Base-by-base conservation (phyloP, 257 asterid genomes). In the Hygrophila difformis region DNA sequence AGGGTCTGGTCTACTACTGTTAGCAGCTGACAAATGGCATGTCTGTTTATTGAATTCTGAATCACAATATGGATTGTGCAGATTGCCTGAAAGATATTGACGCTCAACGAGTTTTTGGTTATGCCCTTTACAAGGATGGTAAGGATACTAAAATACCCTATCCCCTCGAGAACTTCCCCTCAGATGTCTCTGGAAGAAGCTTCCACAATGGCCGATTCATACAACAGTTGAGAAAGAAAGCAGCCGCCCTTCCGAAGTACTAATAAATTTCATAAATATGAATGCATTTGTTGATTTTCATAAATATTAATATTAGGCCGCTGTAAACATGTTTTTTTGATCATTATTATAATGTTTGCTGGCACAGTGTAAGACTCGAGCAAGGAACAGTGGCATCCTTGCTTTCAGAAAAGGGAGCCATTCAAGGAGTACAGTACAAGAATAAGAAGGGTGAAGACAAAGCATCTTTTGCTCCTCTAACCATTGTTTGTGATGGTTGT, bases 131-230 rank as follows among this genome's bases (percentile, higher is more conserved):
- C 69, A 82, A 74, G 67, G 93, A 75, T 40, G 96, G 96, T 21
- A 79, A 63, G 51, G 47, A 57, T 28, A 36, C 82, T 2, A 69
- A 47, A 66, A 47, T 79, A 39, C 57, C 94, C 51, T 82, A 86
- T 72, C 96, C 94, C 31, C 46, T 82, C 47, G 93, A 86, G 67
- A 63, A 79, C 10, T 82, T 68, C 44, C 65, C 65, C 15, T 49
- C 93, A 0, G 82, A 82, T 59, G 71, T 82, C 28, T 64, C 94
- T 0, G 96, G 94, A 21, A 76, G 91, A 55, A 65, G 87, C 72
- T 87, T 87, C 57, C 93, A 82, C 58, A 77, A 87, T 31, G 96
- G 96, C 44, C 84, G 93, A 9, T 87, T 82, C 67, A 68, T 87
- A 42, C 93, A 73, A 41, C 54, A 73, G 69, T 70, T 87, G 96